phyloP scores from a whole-genome alignment of 2,329 filamentous ascomycete genomes.

The Colletotrichum horii region DNA sequence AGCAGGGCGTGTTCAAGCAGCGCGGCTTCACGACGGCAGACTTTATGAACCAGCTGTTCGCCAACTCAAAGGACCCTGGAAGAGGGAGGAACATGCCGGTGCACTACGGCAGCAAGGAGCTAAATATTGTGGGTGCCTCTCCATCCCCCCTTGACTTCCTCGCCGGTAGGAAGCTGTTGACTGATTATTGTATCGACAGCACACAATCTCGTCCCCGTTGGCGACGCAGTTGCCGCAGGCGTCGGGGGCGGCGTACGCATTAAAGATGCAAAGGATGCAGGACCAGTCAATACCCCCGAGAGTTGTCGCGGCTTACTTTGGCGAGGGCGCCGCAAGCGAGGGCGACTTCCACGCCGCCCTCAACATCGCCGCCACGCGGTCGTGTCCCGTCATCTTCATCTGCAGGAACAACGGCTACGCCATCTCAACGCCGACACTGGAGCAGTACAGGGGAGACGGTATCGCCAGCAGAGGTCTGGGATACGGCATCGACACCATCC shows the following conservation, averaged over 20 bases:
- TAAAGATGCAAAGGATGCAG: constrained; percentile 80
- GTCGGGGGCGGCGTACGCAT: constrained; percentile 82
- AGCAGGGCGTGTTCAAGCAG: constrained; percentile 89
- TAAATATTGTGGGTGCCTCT: constrained; percentile 74
- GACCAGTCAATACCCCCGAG: constrained; percentile 71
- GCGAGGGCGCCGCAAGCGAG: constrained; percentile 88
- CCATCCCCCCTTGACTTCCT: background rate
- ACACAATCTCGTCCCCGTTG: constrained; percentile 82
- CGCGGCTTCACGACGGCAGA: constrained; percentile 85
- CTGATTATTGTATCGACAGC: constrained; percentile 47
- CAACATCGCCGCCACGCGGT: constrained; percentile 87
- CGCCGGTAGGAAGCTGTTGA: background rate
- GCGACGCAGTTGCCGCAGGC: constrained; percentile 92
- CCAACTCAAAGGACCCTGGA: constrained; percentile 81
- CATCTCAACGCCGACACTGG: constrained; percentile 86
- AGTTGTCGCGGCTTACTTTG: constrained; percentile 85
- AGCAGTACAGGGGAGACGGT: constrained; percentile 90
- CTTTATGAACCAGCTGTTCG: constrained; percentile 96
- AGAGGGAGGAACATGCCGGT: constrained; percentile 95
- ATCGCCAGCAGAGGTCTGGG: constrained; percentile 87
- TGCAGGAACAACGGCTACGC: constrained; percentile 94
- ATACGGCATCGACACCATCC: constrained; percentile 92
- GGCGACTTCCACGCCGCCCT: constrained; percentile 91
- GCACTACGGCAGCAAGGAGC: constrained; percentile 85
- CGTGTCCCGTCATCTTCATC: constrained; percentile 88